Evolutionary conservation across 441 rosid species (phyloP), one percentile per base, ranked within the genome.

Genomic region (Pelargonium australe): DNA sequence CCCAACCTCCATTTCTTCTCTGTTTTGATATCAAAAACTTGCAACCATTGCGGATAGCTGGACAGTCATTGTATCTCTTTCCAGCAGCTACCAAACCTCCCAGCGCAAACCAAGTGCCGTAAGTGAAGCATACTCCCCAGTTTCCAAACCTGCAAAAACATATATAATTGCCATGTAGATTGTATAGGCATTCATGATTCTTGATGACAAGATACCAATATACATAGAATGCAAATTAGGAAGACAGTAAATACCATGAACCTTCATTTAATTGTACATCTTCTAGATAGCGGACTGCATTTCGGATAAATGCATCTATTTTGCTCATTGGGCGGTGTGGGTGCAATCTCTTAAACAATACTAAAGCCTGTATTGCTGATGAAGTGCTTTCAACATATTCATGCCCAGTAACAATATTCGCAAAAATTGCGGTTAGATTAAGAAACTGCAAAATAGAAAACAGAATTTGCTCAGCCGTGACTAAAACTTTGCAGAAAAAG

Each of bases 391-490:
- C 83, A 41, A 70, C 69, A 71, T 77, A 80, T 40, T 77, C 78
- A 68, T 71, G 65, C 74, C 85, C 88, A 62, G 82, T 77, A 20
- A 87, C 82, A 1, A 81, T 63, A 66, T 80, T 89, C 63, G 74
- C 88, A 2, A 87, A 80, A 73, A 82, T 77, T 65, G 79, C 85
- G 0, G 75, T 73, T 10, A 82, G 83, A 62, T 79, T 79, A 0
- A 77, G 73, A 28, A 41, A 8, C 12, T 47, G 5, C 37, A 53
- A 14, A 10, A 8, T 5, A 1, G 41, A 2, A 7, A n/a, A 19
- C 23, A 20, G 23, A 20, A 20, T 20, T 53, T 47, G 16, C 23
- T 14, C 37, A 3, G 3, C 14, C 4, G 34, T 14, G 9, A 44
- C 47, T 9, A 12, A 5, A 55, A 53, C 7, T n/a, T 2, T n/a